A percentile compares a stretch with the other conserved stretches of the same genome.
phyloP scores from a whole-genome alignment of 2,329 filamentous ascomycete genomes.

The Fusarium denticulatum region DNA sequence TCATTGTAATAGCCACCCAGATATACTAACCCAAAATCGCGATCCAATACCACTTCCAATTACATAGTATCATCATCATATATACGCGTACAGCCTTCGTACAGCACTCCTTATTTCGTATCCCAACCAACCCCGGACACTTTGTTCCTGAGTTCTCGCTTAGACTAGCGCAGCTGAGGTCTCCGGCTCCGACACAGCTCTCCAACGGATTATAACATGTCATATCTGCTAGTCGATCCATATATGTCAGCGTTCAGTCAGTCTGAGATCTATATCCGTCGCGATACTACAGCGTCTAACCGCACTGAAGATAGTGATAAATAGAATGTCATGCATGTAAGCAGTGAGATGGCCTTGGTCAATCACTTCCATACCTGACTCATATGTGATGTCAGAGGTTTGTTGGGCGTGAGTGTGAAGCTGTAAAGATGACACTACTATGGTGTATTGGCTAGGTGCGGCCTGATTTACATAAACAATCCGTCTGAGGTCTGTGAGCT shows the following conservation, averaged over 20 bases:
- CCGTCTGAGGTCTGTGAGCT: no score
- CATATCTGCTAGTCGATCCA: background rate
- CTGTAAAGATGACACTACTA: background rate
- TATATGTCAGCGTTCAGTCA: background rate
- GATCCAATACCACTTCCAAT: background rate
- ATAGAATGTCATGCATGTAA: background rate
- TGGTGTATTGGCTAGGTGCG: background rate
- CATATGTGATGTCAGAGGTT: background rate
- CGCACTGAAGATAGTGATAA: background rate
- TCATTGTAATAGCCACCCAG: no score
- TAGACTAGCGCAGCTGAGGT: background rate
- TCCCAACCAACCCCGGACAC: rapidly evolving
- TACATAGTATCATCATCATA: background rate
- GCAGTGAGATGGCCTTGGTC: background rate
- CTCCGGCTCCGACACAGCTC: no score
- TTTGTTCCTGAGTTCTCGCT: background rate
- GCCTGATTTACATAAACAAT: background rate
- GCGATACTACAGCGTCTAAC: background rate
- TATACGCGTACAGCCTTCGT: background rate
- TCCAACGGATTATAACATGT: background rate
- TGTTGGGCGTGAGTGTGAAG: background rate
- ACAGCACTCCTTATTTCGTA: no score
- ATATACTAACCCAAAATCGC: no score
- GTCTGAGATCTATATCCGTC: background rate
- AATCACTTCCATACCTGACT: background rate